Evolutionary conservation across 2,329 filamentous ascomycete genomes (phyloP).

Genomic region (Trichophaea hybrida): DNA sequence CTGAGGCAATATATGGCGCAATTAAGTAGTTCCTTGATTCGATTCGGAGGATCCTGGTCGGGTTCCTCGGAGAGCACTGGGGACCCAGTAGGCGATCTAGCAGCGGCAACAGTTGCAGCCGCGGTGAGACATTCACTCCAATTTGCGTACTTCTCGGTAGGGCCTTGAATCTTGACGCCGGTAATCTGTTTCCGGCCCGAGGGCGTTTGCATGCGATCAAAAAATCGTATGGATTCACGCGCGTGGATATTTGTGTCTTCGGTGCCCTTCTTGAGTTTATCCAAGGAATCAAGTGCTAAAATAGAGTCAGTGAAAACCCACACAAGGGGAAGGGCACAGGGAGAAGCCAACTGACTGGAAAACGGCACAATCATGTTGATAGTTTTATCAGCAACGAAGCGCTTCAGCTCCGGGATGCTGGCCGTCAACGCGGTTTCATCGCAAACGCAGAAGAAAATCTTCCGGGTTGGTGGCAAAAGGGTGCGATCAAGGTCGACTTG

Average conservation of each 20-base stretch:
- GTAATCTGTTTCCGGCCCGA: slow-evolving; percentile 33
- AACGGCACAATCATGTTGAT: slow-evolving; percentile 39
- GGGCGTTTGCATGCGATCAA: slow-evolving; percentile 38
- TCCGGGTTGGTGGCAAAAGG: slow-evolving; percentile 29
- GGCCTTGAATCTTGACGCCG: slow-evolving; percentile 36
- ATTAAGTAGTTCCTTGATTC: slow-evolving; percentile 27
- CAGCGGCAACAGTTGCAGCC: not conserved
- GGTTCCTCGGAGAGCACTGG: slow-evolving; percentile 7
- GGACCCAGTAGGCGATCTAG: slow-evolving; percentile 1
- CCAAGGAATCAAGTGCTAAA: slow-evolving; percentile 27
- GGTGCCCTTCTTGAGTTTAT: slow-evolving; percentile 27
- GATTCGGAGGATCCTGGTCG: slow-evolving; percentile 19
- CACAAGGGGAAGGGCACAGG: not conserved
- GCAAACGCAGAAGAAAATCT: slow-evolving; percentile 39
- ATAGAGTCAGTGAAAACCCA: slow-evolving; percentile 12
- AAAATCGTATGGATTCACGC: slow-evolving; percentile 39
- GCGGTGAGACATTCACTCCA: slow-evolving; percentile 27
- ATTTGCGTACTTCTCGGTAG: slow-evolving; percentile 37
- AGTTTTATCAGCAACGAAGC: slow-evolving; percentile 37
- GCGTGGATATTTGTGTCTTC: slow-evolving; percentile 35
- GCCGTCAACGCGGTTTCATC: slow-evolving; percentile 40
- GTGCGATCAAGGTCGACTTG: slow-evolving; percentile 26
- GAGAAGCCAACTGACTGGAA: slow-evolving; percentile 34
- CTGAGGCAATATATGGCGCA: slow-evolving; percentile 11
- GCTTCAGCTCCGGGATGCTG: slow-evolving; percentile 40